Base-by-base conservation (phyloP, 2,329 filamentous ascomycete species). In the Talaromyces verruculosus region DNA sequence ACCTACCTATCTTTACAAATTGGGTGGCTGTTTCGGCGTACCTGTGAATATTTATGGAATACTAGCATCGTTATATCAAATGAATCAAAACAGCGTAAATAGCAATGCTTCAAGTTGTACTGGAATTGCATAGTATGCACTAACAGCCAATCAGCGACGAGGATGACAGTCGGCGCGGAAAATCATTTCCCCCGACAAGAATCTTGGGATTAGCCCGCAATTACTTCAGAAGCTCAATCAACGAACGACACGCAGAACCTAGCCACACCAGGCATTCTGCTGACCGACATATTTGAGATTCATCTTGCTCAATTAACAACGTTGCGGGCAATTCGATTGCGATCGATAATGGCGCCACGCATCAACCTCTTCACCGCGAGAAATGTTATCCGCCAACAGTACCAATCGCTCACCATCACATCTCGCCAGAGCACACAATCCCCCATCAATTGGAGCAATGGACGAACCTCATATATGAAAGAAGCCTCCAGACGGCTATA, bases 341-440 rank as follows among this genome's bases (percentile, higher is more conserved):
- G 6, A 5, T n/a, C 30, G 25, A 58, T 30, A 33, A 63, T 89
- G 86, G 82, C 85, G 71, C 82, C 86, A 65, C 81, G 84, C 76
- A 76, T 86, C 70, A 84, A 82, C 68, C 69, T 87, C 47, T 81
- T 83, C 63, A 74, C 77, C 53, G 72, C 75, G 65, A 72, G 73
- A 47, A 72, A 74, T 65, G 72, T 71, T 58, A 65, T 79, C 61
- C 76, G 75, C 68, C 73, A 73, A 68, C 63, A 73, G 37, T 68
- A 72, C 68, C 67, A 71, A 41, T 66, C 71, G 22, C 61, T 68
- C n/a, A 17, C 69, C 65, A 39, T 67, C 68, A 68, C 70, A 22
- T 68, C 71, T 64, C 51, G 62, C 17, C 65, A 59, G 65, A 69
- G 41, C 35, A 64, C 64, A 62, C 47, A 60, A 25, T 35, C 43